Percentiles rank a stretch among this genome's conserved stretches.
These are phyloP conservation scores for Tylopilus rubrobrunneus DNA, from an alignment of 768 basidiomycete species.

Conservation along the genomic window DNA sequence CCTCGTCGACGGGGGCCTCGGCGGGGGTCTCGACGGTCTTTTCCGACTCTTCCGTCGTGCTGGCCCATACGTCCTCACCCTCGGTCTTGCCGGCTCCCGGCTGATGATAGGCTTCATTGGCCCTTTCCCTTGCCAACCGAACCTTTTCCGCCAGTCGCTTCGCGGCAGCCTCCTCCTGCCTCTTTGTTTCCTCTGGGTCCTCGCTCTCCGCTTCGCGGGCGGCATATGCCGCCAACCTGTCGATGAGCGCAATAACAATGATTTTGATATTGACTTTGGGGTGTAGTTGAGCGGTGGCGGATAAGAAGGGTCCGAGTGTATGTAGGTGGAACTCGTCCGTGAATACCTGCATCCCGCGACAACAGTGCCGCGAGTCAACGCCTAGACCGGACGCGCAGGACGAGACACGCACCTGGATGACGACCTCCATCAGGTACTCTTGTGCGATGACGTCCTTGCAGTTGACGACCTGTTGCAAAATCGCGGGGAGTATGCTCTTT, in stretches of 20 bases:
- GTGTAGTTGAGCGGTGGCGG: conserved; percentile 93
- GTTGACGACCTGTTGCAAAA: conserved; percentile 95
- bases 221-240: conserved; percentile 92
- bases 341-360: conserved; percentile 64
- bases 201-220: conserved; percentile 97
- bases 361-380: background rate
- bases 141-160: conserved; percentile 85
- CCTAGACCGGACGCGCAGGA: background rate
- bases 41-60: conserved; percentile 20
- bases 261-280: conserved; percentile 98
- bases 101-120: conserved; percentile 47
- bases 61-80: conserved; percentile 26
- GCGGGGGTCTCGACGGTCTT: conserved; percentile 6
- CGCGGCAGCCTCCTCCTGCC: conserved; percentile 91
- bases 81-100: conserved; percentile 17
- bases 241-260: conserved; percentile 96
- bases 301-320: conserved; percentile 92
- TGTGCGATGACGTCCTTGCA: conserved; percentile 99
- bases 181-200: conserved; percentile 90
- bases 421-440: conserved; percentile 99
- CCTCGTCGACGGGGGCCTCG: too few relatives aligned
- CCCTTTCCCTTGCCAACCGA: conserved; percentile 62
- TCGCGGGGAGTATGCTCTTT: conserved; percentile 79
- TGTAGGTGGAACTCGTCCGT: conserved; percentile 98
- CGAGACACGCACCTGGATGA: conserved; percentile 78